Percentiles rank a stretch among this genome's conserved stretches.
phyloP scores from a whole-genome alignment of 108 stramenopile species.

The Discostella stelligeroides region DNA sequence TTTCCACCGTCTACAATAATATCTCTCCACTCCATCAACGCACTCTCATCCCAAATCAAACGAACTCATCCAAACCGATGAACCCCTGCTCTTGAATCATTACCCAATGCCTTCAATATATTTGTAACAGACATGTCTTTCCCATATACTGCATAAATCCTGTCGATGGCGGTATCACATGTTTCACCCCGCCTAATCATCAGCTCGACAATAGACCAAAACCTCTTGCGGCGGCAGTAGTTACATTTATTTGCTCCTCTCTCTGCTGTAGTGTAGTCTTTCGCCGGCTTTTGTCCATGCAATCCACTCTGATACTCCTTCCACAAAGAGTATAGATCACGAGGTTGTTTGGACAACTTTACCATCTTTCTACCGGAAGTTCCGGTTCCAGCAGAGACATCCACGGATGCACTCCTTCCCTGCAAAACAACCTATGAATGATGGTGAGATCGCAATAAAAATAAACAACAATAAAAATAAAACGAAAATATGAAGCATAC shows the following conservation, averaged over 20 bases:
- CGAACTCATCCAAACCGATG: too few species aligned
- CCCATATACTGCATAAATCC: conserved; percentile 1
- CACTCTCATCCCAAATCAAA: too few species aligned
- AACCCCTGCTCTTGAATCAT: neutral
- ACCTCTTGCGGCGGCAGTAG: conserved; percentile 20
- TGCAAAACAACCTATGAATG: too few species aligned
- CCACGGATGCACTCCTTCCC: too few species aligned
- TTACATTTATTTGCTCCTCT: conserved; percentile 20
- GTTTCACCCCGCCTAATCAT: neutral
- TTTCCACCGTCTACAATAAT: too few species aligned
- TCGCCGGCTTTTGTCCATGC: conserved; percentile 31
- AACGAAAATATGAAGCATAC: too few species aligned
- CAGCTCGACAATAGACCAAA: neutral
- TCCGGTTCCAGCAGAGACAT: too few species aligned
- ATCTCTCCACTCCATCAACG: too few species aligned
- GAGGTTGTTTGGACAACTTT: conserved; percentile 8
- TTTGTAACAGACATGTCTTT: neutral
- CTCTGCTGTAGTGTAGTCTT: conserved; percentile 25
- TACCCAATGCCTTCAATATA: neutral
- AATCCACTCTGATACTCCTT: conserved; percentile 36
- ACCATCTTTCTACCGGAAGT: too few species aligned
- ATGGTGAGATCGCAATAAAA: too few species aligned
- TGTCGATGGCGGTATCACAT: neutral
- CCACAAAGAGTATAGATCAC: conserved; percentile 24
- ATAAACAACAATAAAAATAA: too few species aligned